These are phyloP conservation scores for Penicillium sp. DNA, from an alignment of 2,329 filamentous ascomycete species.

Conservation along the genomic window DNA sequence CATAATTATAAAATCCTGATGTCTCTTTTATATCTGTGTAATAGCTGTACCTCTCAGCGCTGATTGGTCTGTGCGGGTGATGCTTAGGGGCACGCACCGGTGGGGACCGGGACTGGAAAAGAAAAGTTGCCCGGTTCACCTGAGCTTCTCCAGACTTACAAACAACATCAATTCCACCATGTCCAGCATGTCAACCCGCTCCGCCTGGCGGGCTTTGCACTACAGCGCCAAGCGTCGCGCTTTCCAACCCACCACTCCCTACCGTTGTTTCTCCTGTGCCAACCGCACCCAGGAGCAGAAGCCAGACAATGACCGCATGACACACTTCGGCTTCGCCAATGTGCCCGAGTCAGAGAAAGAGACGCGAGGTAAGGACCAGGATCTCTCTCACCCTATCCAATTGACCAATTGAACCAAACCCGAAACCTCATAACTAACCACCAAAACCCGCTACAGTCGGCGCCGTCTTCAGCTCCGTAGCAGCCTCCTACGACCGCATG, in stretches of 20 bases:
- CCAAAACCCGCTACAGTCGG: constrained; percentile 57
- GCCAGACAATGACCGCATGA: constrained; percentile 57
- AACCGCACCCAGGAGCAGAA: constrained; percentile 40
- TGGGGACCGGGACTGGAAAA: constrained; percentile 13
- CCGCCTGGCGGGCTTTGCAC: constrained; percentile 39
- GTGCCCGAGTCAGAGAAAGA: constrained; percentile 78
- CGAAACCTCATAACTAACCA: not conserved
- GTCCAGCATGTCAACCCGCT: constrained; percentile 34
- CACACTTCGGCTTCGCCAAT: constrained; percentile 89
- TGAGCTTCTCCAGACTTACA: not conserved
- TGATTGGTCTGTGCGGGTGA: constrained; percentile 15
- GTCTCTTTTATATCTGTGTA: not conserved
- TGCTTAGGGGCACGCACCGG: constrained; percentile 7
- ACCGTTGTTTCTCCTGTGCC: constrained; percentile 54
- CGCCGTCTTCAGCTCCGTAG: constrained; percentile 91
- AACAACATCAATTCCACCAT: constrained; percentile 7
- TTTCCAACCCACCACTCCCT: constrained; percentile 31
- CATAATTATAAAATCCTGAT: too few species aligned
- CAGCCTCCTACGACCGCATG: constrained; percentile 94
- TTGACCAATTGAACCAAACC: not conserved
- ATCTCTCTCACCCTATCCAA: not conserved
- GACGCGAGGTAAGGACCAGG: constrained; percentile 51
- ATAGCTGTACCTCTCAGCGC: constrained; percentile 2
- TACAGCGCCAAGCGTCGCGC: constrained; percentile 33
- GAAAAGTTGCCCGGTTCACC: constrained; percentile 20